Evolutionary conservation across 1,284 basidiomycete genomes (phyloP).

Genomic region (Erythrobasidium hasegawianum): DNA sequence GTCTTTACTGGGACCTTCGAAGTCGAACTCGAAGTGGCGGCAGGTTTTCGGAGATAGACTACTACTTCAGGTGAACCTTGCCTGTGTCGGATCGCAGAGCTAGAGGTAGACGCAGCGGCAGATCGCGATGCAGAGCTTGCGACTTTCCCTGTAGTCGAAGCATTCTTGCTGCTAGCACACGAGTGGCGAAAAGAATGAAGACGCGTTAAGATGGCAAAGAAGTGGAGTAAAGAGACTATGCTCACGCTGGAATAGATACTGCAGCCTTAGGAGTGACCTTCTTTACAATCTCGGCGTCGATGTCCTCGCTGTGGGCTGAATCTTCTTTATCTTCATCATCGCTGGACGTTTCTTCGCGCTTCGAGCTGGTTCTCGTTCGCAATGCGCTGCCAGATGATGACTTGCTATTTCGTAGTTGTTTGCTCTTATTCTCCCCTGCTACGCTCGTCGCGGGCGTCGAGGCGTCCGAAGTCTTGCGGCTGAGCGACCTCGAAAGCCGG

Average conservation of each 20-base stretch:
- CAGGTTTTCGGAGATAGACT: slow-evolving; percentile 10
- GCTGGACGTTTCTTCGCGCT: not conserved
- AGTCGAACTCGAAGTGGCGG: not conserved
- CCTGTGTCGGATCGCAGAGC: not conserved
- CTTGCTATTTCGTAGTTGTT: not conserved
- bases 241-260: too few species aligned
- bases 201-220: too few species aligned
- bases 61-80: slow-evolving; percentile 31
- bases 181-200: too few species aligned
- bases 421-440: slow-evolving; percentile 6
- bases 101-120: not conserved
- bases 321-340: not conserved
- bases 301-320: not conserved
- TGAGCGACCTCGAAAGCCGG: not conserved
- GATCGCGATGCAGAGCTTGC: not conserved
- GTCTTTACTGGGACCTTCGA: not conserved
- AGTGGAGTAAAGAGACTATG: too few species aligned
- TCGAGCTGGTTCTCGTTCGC: not conserved
- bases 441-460: slow-evolving; percentile 33
- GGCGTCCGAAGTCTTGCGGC: slow-evolving; percentile 2
- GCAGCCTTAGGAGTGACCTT: too few species aligned
- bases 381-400: not conserved
- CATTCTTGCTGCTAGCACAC: too few species aligned
- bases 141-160: not conserved
- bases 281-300: not conserved